A percentile compares a stretch with the other conserved stretches of the same genome.
Evolutionary conservation across 495 filamentous ascomycete species (phyloP).

Genomic region (Mycothermus thermophilus): DNA sequence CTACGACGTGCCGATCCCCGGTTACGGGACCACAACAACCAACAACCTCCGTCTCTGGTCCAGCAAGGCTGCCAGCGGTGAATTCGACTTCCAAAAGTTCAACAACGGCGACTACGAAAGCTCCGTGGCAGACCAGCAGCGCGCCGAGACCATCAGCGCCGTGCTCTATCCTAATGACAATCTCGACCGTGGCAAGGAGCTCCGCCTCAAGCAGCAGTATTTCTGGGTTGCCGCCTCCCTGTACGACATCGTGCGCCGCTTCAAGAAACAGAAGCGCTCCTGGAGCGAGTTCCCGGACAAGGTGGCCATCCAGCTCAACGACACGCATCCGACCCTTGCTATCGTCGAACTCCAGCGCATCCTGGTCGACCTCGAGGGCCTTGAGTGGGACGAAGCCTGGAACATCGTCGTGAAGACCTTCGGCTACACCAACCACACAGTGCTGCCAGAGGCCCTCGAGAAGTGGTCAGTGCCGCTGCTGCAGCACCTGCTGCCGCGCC

Average conservation of each 20-base stretch:
- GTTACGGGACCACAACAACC: constrained; percentile 75
- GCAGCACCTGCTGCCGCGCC: constrained; percentile 84
- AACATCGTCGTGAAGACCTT: constrained; percentile 57
- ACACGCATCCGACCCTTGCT: constrained; percentile 92
- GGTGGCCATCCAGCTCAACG: constrained; percentile 94
- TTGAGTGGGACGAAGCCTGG: constrained; percentile 94
- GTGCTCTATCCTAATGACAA: constrained; percentile 98
- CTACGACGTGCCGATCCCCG: constrained; percentile 90
- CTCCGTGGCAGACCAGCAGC: constrained; percentile 89
- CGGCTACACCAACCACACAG: constrained; percentile 96
- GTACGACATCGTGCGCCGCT: constrained; percentile 87
- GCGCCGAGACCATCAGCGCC: constrained; percentile 92
- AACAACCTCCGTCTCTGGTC: constrained; percentile 97
- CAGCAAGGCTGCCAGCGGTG: constrained; percentile 88
- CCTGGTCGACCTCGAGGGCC: constrained; percentile 72
- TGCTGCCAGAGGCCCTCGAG: constrained; percentile 90
- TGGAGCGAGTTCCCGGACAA: constrained; percentile 92
- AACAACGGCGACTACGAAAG: constrained; percentile 96
- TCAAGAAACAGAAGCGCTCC: constrained; percentile 87
- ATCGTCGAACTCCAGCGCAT: constrained; percentile 93
- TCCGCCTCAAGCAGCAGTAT: constrained; percentile 96
- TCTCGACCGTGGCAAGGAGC: constrained; percentile 88
- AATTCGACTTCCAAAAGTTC: constrained; percentile 99
- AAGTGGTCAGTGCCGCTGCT: constrained; percentile 94
- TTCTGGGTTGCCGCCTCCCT: constrained; percentile 98